These are phyloP conservation scores for Nannizzia gypsea DNA, from an alignment of 2,329 filamentous ascomycete species.

Conservation along the genomic window DNA sequence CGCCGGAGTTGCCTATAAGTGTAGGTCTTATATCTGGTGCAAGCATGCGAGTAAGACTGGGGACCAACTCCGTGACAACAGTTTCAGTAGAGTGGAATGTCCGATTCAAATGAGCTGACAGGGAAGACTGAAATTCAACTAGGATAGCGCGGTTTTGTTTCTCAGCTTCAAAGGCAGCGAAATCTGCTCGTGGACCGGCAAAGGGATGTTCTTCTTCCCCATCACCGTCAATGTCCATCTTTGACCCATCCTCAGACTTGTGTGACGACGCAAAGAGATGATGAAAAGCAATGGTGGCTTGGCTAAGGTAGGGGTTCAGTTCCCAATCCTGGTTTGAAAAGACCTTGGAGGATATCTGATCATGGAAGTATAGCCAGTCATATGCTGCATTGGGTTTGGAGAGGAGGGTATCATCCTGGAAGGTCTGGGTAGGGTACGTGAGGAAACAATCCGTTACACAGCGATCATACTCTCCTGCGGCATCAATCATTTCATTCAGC, in stretches of 20 bases:
- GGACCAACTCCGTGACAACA: slow-evolving; percentile 69
- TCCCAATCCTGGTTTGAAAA: slow-evolving; percentile 90
- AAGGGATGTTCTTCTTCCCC: slow-evolving; percentile 56
- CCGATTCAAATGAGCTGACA: slow-evolving; percentile 60
- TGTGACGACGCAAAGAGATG: slow-evolving; percentile 71
- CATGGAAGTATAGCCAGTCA: slow-evolving; percentile 94
- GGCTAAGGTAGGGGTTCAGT: slow-evolving; percentile 71
- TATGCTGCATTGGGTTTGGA: slow-evolving; percentile 79
- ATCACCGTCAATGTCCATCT: slow-evolving; percentile 32
- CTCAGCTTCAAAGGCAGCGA: slow-evolving; percentile 63
- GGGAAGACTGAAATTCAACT: slow-evolving; percentile 57
- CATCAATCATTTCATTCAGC: slow-evolving; percentile 51
- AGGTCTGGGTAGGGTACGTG: slow-evolving; percentile 74
- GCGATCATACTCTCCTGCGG: slow-evolving; percentile 50
- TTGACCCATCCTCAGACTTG: slow-evolving; percentile 39
- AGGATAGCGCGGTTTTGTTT: slow-evolving; percentile 68
- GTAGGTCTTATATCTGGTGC: slow-evolving; percentile 87
- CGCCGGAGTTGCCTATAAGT: slow-evolving; percentile 59
- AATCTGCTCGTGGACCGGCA: slow-evolving; percentile 70
- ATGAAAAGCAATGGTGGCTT: slow-evolving; percentile 81
- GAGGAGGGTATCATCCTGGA: slow-evolving; percentile 83
- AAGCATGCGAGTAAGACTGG: slow-evolving; percentile 71
- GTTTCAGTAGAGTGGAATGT: slow-evolving; percentile 68
- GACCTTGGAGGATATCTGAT: slow-evolving; percentile 64
- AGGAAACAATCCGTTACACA: slow-evolving; percentile 64